Evolutionary conservation across 768 basidiomycete species (phyloP).

Genomic region (Rhizopogon roseolus): DNA sequence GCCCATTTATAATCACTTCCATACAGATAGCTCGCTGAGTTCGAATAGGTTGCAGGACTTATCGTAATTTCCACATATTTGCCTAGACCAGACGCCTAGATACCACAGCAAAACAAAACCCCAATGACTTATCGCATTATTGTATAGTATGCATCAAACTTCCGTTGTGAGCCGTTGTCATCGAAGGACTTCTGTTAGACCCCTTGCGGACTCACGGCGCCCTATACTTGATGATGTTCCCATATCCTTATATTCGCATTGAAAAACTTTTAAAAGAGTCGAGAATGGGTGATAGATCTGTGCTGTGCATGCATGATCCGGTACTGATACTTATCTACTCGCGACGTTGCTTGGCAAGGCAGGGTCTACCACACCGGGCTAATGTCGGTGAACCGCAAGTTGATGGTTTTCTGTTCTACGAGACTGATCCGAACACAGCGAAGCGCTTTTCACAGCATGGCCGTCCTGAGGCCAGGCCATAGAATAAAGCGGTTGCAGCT

Average conservation of each 20-base stretch:
- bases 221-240: not conserved
- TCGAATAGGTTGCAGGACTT: not conserved
- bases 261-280: not conserved
- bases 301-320: not conserved
- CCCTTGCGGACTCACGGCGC: not conserved
- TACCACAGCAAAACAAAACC: too few species aligned
- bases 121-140: not conserved
- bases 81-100: too few species aligned
- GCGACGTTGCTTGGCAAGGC: not conserved
- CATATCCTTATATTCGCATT: not conserved
- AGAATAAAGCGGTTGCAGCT: not conserved
- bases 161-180: not conserved
- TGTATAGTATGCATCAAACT: not conserved
- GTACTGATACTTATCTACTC: not conserved
- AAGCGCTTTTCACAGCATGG: not conserved
- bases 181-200: not conserved
- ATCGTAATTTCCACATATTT: too few species aligned
- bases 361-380: too few species aligned
- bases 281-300: not conserved
- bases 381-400: not conserved
- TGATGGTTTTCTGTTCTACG: too few species aligned
- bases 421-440: too few species aligned
- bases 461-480: not conserved
- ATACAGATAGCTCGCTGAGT: not conserved
- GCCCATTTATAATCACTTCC: not conserved